Conservation (phyloP, 163 green algal genomes). For the Chlamydomonas reinhardtii region DNA sequence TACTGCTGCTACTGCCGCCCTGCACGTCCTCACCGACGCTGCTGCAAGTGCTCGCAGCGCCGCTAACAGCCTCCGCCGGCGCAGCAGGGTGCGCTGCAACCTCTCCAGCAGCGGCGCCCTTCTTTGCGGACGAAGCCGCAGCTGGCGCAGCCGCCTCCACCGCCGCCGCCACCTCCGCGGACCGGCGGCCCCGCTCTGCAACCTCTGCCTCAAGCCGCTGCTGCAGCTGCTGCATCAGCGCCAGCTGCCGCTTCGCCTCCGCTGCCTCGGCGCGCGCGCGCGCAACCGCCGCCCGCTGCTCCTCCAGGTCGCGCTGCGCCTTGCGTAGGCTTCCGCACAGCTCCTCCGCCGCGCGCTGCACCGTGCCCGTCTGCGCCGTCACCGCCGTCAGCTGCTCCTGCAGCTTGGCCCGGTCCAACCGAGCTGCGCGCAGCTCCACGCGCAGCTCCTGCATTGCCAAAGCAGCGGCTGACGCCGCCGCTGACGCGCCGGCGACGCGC, state of each 20-base stretch:
- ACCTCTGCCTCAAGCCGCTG: too few relatives aligned
- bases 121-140: too few relatives aligned
- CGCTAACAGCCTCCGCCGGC: too few relatives aligned
- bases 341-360: constrained; percentile 25
- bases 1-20: background rate
- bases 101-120: too few relatives aligned
- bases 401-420: constrained; percentile 11
- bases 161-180: too few relatives aligned
- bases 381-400: constrained; percentile 30
- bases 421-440: background rate
- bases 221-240: too few relatives aligned
- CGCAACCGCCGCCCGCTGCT: background rate
- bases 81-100: too few relatives aligned
- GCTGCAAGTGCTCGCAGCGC: too few relatives aligned
- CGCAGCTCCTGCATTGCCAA: constrained; percentile 8
- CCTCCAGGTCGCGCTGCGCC: constrained; percentile 9
- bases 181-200: too few relatives aligned
- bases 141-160: too few relatives aligned
- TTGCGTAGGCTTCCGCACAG: constrained; percentile 40
- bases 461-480: background rate
- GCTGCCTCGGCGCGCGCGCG: constrained; percentile 4
- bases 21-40: background rate
- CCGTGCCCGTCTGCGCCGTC: constrained; percentile 3
- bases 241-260: background rate
- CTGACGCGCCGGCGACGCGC: background rate